These are phyloP conservation scores for Fusarium robinianum DNA, from an alignment of 2,329 filamentous ascomycete genomes.

Conservation along the genomic window DNA sequence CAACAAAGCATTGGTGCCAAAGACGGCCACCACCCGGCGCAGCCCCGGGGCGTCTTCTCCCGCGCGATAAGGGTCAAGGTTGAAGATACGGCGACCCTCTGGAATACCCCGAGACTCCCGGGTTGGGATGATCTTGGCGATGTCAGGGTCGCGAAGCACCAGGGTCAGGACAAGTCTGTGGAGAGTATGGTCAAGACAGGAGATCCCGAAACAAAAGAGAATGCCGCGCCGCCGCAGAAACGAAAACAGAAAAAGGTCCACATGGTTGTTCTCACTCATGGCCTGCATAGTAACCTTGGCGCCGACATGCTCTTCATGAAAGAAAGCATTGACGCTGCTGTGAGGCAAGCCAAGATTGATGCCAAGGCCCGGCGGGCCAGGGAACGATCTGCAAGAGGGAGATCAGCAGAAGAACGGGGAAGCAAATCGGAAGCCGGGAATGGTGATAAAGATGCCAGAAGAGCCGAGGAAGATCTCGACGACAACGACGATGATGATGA, in stretches of 20 bases:
- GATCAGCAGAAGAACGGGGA: slow-evolving; percentile 6
- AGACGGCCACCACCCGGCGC: slow-evolving; percentile 63
- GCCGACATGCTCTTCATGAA: slow-evolving; percentile 97
- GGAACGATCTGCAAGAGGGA: slow-evolving; percentile 46
- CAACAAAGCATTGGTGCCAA: slow-evolving; percentile 64
- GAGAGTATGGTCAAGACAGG: slow-evolving; percentile 43
- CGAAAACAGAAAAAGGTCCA: slow-evolving; percentile 79
- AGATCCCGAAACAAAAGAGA: slow-evolving; percentile 36
- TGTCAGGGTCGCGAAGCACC: slow-evolving; percentile 30
- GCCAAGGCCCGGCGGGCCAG: slow-evolving; percentile 63
- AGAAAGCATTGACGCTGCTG: slow-evolving; percentile 89
- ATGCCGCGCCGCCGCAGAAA: slow-evolving; percentile 19
- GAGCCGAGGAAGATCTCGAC: slow-evolving; percentile 28
- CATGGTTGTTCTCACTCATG: slow-evolving; percentile 90
- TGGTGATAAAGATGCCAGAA: slow-evolving; percentile 10
- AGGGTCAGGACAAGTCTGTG: slow-evolving; percentile 39
- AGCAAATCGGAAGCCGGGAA: slow-evolving; percentile 19
- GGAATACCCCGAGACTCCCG: slow-evolving; percentile 89
- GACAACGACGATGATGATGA: slow-evolving; percentile 56
- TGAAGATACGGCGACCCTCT: slow-evolving; percentile 86
- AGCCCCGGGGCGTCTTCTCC: slow-evolving; percentile 80
- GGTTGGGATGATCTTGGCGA: slow-evolving; percentile 57
- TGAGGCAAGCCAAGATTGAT: slow-evolving; percentile 72
- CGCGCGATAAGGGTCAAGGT: slow-evolving; percentile 76
- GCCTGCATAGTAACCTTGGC: slow-evolving; percentile 91